Percentiles rank a stretch among this genome's conserved stretches.
Conservation (phyloP, 192 early-diverging fungal species). For the Allomyces javanicus region DNA sequence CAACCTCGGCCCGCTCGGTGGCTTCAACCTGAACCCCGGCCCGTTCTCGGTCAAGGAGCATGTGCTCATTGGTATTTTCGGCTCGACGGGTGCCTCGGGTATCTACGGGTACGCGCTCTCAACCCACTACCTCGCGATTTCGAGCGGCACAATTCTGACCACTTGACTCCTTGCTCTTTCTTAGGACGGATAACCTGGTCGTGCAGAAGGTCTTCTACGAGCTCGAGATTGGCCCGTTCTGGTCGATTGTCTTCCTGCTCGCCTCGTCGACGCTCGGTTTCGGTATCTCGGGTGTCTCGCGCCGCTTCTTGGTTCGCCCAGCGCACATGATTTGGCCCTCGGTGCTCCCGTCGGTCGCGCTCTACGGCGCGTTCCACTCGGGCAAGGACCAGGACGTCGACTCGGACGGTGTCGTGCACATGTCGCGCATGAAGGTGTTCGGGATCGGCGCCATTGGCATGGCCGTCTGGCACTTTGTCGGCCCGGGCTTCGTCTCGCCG, state of each 20-base stretch:
- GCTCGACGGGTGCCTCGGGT: conserved; percentile 46
- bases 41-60: conserved; percentile 82
- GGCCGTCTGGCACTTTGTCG: conserved; percentile 32
- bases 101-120: conserved; percentile 23
- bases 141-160: no score
- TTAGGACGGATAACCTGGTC: conserved; percentile 14
- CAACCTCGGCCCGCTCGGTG: not conserved
- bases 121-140: no score
- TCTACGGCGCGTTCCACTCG: conserved; percentile 65
- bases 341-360: conserved; percentile 49
- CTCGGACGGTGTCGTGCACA: not conserved
- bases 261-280: conserved; percentile 48
- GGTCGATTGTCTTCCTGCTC: conserved; percentile 29
- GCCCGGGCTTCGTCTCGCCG: conserved; percentile 47
- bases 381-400: conserved; percentile 12
- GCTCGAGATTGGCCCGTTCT: not conserved
- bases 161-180: no score
- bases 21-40: conserved; percentile 52
- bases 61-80: conserved; percentile 60
- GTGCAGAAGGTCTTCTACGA: conserved; percentile 9
- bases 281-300: conserved; percentile 48
- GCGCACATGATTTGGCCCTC: conserved; percentile 75
- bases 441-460: conserved; percentile 19
- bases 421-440: conserved; percentile 30
- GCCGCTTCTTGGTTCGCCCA: conserved; percentile 64